Conservation (phyloP, 768 basidiomycete species). For the Paxillus involutus region DNA sequence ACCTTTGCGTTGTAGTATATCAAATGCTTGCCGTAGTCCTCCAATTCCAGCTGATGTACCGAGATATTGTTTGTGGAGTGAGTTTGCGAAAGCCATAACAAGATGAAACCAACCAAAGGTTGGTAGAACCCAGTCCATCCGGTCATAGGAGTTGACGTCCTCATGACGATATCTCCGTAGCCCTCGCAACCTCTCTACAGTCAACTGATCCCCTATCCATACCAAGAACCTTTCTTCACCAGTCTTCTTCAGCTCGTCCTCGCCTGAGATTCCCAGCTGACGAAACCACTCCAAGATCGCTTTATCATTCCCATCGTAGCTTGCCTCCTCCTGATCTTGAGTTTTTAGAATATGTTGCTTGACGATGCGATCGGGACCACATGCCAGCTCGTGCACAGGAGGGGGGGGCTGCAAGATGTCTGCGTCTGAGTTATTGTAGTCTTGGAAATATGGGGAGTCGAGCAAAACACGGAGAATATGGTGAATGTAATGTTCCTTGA, state of each 20-base stretch:
- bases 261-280: conserved; percentile 23
- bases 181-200: conserved; percentile 36
- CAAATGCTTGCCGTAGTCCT: conserved; percentile 34
- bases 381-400: conserved; percentile 26
- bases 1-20: conserved; percentile 30
- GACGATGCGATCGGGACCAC: conserved; percentile 26
- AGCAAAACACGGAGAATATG: conserved; percentile 28
- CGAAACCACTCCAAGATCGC: conserved; percentile 2
- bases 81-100: conserved; percentile 36
- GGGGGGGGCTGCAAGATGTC: conserved; percentile 19
- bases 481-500: conserved; percentile 3
- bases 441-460: conserved; percentile 21
- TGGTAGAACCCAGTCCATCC: conserved; percentile 33
- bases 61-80: conserved; percentile 40
- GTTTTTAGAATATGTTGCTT: conserved; percentile 23
- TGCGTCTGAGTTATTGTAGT: conserved; percentile 21
- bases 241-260: conserved; percentile 14
- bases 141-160: conserved; percentile 38
- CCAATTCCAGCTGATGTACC: conserved; percentile 21
- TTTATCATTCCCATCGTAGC: no score
- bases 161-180: conserved; percentile 32
- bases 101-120: conserved; percentile 42
- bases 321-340: neutral
- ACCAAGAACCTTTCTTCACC: conserved; percentile 23
- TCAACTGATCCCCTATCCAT: conserved; percentile 39